Base-by-base conservation (phyloP, 108 stramenopile genomes). In the Cyclotella atomus region DNA sequence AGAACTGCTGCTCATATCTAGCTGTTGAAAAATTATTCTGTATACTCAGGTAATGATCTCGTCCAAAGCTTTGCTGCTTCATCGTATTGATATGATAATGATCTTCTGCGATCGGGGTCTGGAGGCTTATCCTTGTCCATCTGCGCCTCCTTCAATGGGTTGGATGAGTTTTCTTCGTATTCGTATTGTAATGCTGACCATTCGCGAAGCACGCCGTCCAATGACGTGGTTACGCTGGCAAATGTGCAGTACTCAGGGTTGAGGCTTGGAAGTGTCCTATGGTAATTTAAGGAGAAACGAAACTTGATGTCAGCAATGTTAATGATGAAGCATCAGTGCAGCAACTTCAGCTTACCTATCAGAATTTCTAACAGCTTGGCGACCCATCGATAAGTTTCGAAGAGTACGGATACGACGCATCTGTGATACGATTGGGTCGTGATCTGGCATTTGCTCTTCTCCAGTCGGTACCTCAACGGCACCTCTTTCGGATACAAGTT, bases 191-290 rank as follows among this genome's bases (percentile, higher is more conserved):
- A 49, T 43, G 46, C n/a, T 63, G 68, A 59, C 81, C 81, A 82
- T 30, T 82, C 73, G 56, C 65, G 70, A 60, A 82, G 72, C 70
- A 82, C 45, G 45, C 36, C 81, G 75, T 82, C 81, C 69, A 82
- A 82, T 75, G 69, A 72, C 65, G 46, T 66, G 69, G 29, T 45
- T 32, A 53, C 74, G 35, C 28, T 19, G 10, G 62, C 32, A 61
- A 68, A 63, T n/a, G 74, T 29, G 16, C 56, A 30, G 15, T 60
- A 30, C 59, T 78, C 45, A 46, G 55, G 36, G n/a, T 20, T 65
- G 17, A 71, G 34, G 24, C 33, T 78, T 41, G 70, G 77, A 17
- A 61, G 24, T 8, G 46, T 65, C 30, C 77, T 71, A 46, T 34
- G 21, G 14, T 17, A 50, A 34, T n/a, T 52, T 24, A 17, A 65